These are phyloP conservation scores for Coniochaeta hoffmannii DNA, from an alignment of 2,329 filamentous ascomycete genomes.

Conservation along the genomic window DNA sequence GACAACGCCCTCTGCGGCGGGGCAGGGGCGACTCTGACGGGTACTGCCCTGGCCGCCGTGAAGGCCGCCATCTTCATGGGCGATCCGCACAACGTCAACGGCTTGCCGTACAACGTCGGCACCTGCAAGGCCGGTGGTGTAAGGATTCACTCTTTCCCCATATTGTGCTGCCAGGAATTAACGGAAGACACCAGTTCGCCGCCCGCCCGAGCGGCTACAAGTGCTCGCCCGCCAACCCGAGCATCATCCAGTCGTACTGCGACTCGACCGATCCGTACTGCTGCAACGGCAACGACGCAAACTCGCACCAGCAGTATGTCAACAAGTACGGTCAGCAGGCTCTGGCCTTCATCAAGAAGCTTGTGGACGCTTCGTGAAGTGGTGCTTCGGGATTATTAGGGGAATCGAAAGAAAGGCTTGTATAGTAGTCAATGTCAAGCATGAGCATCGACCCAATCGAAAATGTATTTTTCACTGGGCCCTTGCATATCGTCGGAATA, in stretches of 20 bases:
- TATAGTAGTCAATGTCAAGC: too few species aligned
- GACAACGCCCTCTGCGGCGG: conserved; percentile 56
- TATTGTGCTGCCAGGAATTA: background rate
- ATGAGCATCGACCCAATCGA: too few species aligned
- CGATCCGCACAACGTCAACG: conserved; percentile 46
- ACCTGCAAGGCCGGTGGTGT: conserved; percentile 52
- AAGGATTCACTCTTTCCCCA: conserved; percentile 24
- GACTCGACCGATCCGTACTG: conserved; percentile 54
- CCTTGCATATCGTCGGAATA: too few species aligned
- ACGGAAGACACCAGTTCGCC: conserved; percentile 37
- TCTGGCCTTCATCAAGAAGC: conserved; percentile 44
- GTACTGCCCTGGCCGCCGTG: conserved; percentile 42
- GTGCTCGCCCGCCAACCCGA: conserved; percentile 36
- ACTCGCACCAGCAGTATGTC: conserved; percentile 50
- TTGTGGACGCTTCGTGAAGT: background rate
- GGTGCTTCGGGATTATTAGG: background rate
- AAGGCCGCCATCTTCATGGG: conserved; percentile 58
- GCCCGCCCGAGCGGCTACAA: conserved; percentile 45
- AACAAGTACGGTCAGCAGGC: conserved; percentile 47
- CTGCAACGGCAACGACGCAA: conserved; percentile 48
- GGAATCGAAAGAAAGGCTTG: background rate
- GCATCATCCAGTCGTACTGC: conserved; percentile 53
- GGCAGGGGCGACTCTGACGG: conserved; percentile 21
- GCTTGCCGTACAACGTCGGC: conserved; percentile 53
- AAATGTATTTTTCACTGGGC: too few species aligned